phyloP scores from a whole-genome alignment of 164 flowering plant genomes.

The Aristolochia fimbriata region DNA sequence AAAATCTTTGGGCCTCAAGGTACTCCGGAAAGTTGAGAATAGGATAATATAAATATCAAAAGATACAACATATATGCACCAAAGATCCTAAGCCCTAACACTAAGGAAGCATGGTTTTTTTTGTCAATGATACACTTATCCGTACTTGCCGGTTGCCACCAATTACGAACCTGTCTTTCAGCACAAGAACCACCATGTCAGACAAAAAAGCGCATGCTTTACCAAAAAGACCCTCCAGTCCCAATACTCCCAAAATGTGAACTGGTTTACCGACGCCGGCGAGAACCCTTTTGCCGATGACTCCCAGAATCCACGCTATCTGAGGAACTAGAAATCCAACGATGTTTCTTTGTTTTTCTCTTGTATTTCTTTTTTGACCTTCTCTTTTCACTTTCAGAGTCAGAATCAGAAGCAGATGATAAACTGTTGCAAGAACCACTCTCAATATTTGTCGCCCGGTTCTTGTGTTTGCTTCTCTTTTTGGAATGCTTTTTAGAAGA shows the following conservation, averaged over 20 bases:
- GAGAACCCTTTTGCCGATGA: constrained; percentile 14
- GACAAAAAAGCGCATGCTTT: no score
- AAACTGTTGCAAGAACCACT: constrained; percentile 14
- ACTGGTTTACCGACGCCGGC: constrained; percentile 1
- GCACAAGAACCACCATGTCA: no score
- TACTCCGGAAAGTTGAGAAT: no score
- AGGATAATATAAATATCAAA: no score
- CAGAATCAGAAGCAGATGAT: constrained; percentile 20
- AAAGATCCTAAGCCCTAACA: no score
- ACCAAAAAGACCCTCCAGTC: no score
- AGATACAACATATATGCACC: no score
- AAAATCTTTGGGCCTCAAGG: no score
- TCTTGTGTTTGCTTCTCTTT: constrained; percentile 42
- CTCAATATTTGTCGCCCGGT: constrained; percentile 20
- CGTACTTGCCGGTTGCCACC: no score
- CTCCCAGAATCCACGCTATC: constrained; percentile 18
- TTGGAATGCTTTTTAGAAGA: constrained; percentile 24
- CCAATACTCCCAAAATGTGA: neutral
- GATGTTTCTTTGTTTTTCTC: constrained; percentile 13
- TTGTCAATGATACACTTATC: no score
- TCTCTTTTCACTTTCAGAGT: constrained; percentile 14
- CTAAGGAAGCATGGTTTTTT: no score
- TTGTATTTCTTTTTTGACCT: constrained; percentile 22
- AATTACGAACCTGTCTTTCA: no score
- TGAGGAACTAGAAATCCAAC: constrained; percentile 20